A percentile compares a stretch with the other conserved stretches of the same genome.
These are phyloP conservation scores for Globisporangium echinulatum DNA, from an alignment of 352 stramenopile genomes.

Conservation along the genomic window DNA sequence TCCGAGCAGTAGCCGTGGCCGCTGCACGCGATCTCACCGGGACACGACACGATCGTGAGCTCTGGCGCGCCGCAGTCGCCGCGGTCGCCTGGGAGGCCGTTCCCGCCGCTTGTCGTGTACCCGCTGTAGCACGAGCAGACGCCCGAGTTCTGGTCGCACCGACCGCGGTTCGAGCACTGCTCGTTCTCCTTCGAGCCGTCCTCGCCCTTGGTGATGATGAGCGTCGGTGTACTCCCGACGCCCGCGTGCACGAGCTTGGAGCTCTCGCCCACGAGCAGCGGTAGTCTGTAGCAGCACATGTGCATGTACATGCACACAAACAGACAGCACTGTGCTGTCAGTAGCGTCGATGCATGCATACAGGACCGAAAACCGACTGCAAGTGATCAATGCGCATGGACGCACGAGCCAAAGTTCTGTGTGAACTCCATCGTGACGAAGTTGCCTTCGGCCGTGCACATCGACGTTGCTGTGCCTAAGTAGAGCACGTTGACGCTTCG, in stretches of 20 bases:
- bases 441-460: conserved; percentile 61
- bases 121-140: conserved; percentile 82
- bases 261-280: conserved; percentile 70
- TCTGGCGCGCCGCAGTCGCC: conserved; percentile 64
- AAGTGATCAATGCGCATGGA: background rate
- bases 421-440: conserved; percentile 75
- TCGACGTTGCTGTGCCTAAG: conserved; percentile 39
- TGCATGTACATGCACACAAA: background rate
- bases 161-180: conserved; percentile 62
- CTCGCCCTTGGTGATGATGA: conserved; percentile 53
- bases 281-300: conserved; percentile 19
- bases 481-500: conserved; percentile 51
- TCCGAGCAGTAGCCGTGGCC: conserved; percentile 71
- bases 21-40: conserved; percentile 56
- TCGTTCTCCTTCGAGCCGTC: conserved; percentile 90
- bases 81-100: conserved; percentile 40
- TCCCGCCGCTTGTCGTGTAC: conserved; percentile 70
- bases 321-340: background rate
- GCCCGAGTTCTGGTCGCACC: conserved; percentile 65
- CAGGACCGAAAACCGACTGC: too few species aligned
- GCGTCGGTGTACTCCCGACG: conserved; percentile 37
- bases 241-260: conserved; percentile 44
- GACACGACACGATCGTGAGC: conserved; percentile 42
- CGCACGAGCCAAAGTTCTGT: conserved; percentile 67
- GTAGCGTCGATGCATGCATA: background rate